Evolutionary conservation across 2,329 filamentous ascomycete genomes (phyloP).

Genomic region (Amphichorda felina): DNA sequence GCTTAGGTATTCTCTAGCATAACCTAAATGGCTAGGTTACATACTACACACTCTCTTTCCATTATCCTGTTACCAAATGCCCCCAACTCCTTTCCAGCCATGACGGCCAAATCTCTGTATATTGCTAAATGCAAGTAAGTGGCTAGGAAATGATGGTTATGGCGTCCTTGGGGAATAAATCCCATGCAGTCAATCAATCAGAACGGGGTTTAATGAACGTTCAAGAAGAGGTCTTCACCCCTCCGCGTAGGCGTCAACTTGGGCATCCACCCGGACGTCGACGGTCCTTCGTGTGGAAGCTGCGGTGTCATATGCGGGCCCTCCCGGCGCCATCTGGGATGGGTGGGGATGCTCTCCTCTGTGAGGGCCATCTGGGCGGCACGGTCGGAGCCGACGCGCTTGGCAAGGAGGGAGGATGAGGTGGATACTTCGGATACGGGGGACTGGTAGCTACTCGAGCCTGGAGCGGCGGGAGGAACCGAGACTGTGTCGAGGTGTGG

Average conservation of each 20-base stretch:
- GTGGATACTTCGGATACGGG: conserved; percentile 10
- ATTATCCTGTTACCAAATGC: no score
- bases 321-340: conserved; percentile 4
- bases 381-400: conserved; percentile 36
- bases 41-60: no score
- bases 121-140: no score
- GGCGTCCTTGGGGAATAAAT: no score
- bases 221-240: conserved; percentile 52
- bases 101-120: no score
- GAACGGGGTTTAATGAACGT: conserved; percentile 28
- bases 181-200: no score
- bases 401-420: conserved; percentile 35
- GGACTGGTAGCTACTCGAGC: conserved; percentile 2
- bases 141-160: no score
- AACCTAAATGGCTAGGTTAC: no score
- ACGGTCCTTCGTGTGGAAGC: conserved; percentile 4
- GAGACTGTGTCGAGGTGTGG: not conserved
- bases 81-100: no score
- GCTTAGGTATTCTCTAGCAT: no score
- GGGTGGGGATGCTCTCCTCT: conserved; percentile 7
- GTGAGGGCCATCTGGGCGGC: conserved; percentile 32
- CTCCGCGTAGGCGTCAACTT: conserved; percentile 54
- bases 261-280: conserved; percentile 36
- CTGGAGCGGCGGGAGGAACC: no score
- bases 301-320: not conserved